Percentiles rank a stretch among this genome's conserved stretches.
phyloP scores from a whole-genome alignment of 441 rosid genomes.

The Adansonia grandidieri region DNA sequence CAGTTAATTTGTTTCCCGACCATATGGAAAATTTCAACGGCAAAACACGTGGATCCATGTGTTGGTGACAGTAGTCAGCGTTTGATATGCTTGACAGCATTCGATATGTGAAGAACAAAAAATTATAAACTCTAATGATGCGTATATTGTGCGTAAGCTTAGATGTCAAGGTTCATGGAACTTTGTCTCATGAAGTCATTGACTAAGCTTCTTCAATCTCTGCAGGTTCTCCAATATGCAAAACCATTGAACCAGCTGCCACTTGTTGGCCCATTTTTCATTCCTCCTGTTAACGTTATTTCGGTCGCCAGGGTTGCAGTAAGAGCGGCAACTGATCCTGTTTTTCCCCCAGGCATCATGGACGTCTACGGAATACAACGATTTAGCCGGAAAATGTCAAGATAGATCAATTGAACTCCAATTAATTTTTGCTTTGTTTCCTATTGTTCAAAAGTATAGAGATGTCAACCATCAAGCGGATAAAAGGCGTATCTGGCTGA shows the following conservation, averaged over 20 bases:
- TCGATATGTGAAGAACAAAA: neutral
- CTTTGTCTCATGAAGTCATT: neutral
- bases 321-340: slow-evolving; percentile 69
- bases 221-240: slow-evolving; percentile 64
- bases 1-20: neutral
- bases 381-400: slow-evolving; percentile 58
- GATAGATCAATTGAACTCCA: slow-evolving; percentile 37
- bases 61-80: neutral
- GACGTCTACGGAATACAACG: slow-evolving; percentile 61
- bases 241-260: slow-evolving; percentile 64
- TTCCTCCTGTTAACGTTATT: slow-evolving; percentile 63
- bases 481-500: neutral
- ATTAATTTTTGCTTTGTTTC: neutral
- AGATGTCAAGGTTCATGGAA: neutral
- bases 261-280: slow-evolving; percentile 60
- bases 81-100: neutral
- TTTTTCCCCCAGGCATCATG: slow-evolving; percentile 66
- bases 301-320: slow-evolving; percentile 63
- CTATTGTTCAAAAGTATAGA: slow-evolving; percentile 27
- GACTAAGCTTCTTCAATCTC: neutral
- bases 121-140: neutral
- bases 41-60: neutral
- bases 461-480: slow-evolving; percentile 20
- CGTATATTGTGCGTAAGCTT: neutral
- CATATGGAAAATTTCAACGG: neutral